Percentiles rank a stretch among this genome's conserved stretches.
Evolutionary conservation across 1,284 basidiomycete genomes (phyloP).

Genomic region (Microbotryum scabiosae): DNA sequence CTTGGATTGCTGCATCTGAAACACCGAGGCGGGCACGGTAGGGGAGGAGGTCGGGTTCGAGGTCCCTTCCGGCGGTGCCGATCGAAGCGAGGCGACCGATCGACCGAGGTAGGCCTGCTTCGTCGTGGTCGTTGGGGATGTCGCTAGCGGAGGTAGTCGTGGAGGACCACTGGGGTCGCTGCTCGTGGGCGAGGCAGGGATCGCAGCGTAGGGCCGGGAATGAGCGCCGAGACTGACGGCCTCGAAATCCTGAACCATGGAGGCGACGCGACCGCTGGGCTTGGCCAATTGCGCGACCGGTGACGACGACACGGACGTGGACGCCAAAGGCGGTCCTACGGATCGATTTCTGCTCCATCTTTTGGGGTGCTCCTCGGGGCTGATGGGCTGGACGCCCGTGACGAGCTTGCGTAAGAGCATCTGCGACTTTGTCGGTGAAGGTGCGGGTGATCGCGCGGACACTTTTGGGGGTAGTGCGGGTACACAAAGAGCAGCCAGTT

Average conservation of each 20-base stretch:
- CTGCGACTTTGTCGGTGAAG: constrained; percentile 9
- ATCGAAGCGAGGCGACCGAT: background rate
- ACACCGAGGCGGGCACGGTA: constrained; percentile 23
- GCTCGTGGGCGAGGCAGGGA: background rate
- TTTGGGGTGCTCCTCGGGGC: constrained; percentile 6
- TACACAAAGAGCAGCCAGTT: too few species aligned
- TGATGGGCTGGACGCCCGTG: constrained; percentile 12
- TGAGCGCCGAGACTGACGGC: constrained; percentile 4
- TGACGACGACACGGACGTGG: background rate
- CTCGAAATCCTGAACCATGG: constrained; percentile 23
- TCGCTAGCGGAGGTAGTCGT: background rate
- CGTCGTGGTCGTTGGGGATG: background rate
- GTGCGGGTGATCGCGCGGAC: background rate
- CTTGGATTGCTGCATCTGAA: constrained; percentile 12
- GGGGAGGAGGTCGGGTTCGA: background rate
- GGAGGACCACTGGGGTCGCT: background rate
- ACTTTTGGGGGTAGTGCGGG: too few species aligned
- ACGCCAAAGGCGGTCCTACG: too few species aligned
- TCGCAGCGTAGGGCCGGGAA: constrained; percentile 12
- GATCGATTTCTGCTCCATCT: constrained; percentile 6
- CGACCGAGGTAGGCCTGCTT: background rate
- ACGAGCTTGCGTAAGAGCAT: constrained; percentile 14
- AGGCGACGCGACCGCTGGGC: constrained; percentile 7
- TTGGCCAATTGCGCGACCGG: background rate
- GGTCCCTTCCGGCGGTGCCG: background rate